Percentiles rank a stretch among this genome's conserved stretches.
These are phyloP conservation scores for Urochloa ruziziensis DNA, from an alignment of 176 grass and related monocot genomes.

Conservation along the genomic window DNA sequence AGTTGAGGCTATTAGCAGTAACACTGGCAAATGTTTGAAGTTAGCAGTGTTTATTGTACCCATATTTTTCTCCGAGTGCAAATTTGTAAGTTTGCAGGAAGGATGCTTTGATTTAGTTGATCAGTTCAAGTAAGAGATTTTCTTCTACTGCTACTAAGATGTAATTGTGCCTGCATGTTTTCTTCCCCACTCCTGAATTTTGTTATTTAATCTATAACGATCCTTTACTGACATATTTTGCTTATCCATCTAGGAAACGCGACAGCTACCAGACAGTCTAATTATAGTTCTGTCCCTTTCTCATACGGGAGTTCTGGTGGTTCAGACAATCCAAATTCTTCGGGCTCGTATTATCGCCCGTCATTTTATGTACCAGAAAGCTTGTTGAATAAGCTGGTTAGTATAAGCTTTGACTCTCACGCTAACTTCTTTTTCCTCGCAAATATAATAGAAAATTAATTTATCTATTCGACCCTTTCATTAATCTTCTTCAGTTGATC, in stretches of 20 bases:
- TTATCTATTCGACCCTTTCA: slow-evolving; percentile 59
- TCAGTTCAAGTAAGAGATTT: slow-evolving; percentile 68
- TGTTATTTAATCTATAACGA: not conserved
- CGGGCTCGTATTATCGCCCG: slow-evolving; percentile 47
- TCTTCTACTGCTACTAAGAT: slow-evolving; percentile 31
- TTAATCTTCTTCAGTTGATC: slow-evolving; percentile 77
- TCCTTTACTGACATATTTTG: slow-evolving; percentile 35
- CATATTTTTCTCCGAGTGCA: slow-evolving; percentile 19
- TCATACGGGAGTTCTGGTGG: slow-evolving; percentile 55
- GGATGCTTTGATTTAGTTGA: slow-evolving; percentile 63
- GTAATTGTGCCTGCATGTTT: slow-evolving; percentile 1
- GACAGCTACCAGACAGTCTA: slow-evolving; percentile 23
- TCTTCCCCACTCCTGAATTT: not conserved
- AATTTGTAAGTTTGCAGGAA: slow-evolving; percentile 75
- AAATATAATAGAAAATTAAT: slow-evolving; percentile 44
- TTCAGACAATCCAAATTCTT: slow-evolving; percentile 42
- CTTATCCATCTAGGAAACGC: slow-evolving; percentile 48
- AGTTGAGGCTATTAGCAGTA: not conserved
- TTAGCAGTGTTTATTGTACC: slow-evolving; percentile 29
- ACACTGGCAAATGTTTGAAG: not conserved
- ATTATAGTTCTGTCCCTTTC: slow-evolving; percentile 68
- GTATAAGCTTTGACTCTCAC: slow-evolving; percentile 32
- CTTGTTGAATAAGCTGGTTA: slow-evolving; percentile 81
- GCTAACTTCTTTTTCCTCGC: slow-evolving; percentile 19
- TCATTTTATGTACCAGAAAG: slow-evolving; percentile 79